Evolutionary conservation across 352 stramenopile genomes (phyloP).

Genomic region (Stramenopiles sp.): DNA sequence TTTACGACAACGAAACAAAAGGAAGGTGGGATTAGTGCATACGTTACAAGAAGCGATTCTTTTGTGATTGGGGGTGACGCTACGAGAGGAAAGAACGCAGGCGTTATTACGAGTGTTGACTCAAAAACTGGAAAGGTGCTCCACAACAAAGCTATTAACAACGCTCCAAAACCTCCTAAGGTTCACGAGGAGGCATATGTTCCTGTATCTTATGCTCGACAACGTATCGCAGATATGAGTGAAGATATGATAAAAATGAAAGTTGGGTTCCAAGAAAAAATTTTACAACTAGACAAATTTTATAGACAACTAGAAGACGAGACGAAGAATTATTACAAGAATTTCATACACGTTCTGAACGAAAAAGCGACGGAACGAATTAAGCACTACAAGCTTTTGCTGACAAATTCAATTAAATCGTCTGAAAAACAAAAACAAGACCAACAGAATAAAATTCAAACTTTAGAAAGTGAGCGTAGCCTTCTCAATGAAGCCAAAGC

Average conservation of each 20-base stretch:
- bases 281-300: background rate
- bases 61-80: too few relatives aligned
- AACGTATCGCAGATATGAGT: background rate
- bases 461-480: background rate
- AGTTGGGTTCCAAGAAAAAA: background rate
- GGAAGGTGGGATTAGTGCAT: too few relatives aligned
- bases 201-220: background rate
- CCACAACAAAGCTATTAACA: background rate
- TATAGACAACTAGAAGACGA: background rate
- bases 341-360: background rate
- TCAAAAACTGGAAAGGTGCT: background rate
- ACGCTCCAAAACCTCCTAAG: background rate
- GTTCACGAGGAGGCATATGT: background rate
- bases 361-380: background rate
- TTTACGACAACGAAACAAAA: too few relatives aligned
- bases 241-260: background rate
- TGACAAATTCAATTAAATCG: background rate
- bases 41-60: too few relatives aligned
- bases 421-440: background rate
- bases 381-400: background rate
- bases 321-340: background rate
- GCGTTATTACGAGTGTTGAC: background rate
- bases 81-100: too few relatives aligned
- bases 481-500: background rate
- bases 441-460: background rate